A percentile compares a stretch with the other conserved stretches of the same genome.
phyloP scores from a whole-genome alignment of 148 eudicot species.

The Polygonum aviculare region DNA sequence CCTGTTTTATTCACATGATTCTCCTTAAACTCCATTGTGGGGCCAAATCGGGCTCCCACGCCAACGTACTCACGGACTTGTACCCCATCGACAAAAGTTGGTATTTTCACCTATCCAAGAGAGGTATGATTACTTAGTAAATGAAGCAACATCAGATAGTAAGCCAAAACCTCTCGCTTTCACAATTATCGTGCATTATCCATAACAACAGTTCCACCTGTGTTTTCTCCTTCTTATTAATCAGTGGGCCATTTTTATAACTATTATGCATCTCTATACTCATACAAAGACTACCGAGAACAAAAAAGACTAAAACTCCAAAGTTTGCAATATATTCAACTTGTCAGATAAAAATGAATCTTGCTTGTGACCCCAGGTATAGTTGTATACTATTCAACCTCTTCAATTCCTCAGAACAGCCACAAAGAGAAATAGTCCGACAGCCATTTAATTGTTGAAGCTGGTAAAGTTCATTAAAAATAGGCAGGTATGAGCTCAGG shows the following conservation, averaged over 20 bases:
- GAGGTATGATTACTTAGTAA: conserved; percentile 2
- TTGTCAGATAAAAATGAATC: not conserved
- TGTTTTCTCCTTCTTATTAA: not conserved
- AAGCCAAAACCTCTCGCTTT: not conserved
- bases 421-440: not conserved
- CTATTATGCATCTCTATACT: not conserved
- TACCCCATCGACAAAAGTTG: conserved; percentile 61
- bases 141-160: not conserved
- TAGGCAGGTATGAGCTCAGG: not conserved
- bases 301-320: not conserved
- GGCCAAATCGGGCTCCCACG: conserved; percentile 95
- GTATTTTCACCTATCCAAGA: conserved; percentile 70
- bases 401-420: not conserved
- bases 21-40: conserved; percentile 93
- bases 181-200: not conserved
- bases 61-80: conserved; percentile 76
- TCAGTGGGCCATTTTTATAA: not conserved
- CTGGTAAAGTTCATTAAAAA: not conserved
- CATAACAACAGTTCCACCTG: not conserved
- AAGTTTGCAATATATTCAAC: not conserved
- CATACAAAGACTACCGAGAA: no score
- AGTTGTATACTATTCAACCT: not conserved
- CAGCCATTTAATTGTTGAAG: not conserved
- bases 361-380: not conserved
- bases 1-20: conserved; percentile 71